These are phyloP conservation scores for Citeromyces hawaiiensis DNA, from an alignment of 1,139 yeast genomes.

Conservation along the genomic window DNA sequence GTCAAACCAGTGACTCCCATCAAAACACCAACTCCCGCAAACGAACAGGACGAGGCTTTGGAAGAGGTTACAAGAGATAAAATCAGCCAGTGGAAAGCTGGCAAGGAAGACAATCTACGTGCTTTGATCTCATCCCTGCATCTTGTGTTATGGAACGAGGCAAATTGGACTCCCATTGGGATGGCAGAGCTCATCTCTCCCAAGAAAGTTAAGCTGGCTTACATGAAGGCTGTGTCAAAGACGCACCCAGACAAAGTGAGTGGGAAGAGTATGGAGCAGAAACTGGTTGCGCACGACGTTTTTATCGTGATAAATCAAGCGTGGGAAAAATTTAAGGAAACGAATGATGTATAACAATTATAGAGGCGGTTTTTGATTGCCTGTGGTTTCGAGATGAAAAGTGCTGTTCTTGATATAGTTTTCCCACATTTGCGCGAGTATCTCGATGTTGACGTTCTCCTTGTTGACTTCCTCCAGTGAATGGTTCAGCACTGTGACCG, in stretches of 20 bases:
- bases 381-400: slow-evolving; percentile 63
- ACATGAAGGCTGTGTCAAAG: slow-evolving; percentile 86
- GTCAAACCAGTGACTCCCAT: slow-evolving; percentile 21
- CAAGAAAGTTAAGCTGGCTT: slow-evolving; percentile 77
- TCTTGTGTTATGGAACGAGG: slow-evolving; percentile 44
- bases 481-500: slow-evolving; percentile 50
- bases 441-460: slow-evolving; percentile 58
- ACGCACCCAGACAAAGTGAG: slow-evolving; percentile 89
- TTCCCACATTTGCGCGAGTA: slow-evolving; percentile 74
- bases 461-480: slow-evolving; percentile 46
- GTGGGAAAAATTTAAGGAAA: slow-evolving; percentile 75
- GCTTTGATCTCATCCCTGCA: slow-evolving; percentile 60
- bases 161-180: slow-evolving; percentile 51
- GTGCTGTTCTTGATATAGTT: slow-evolving; percentile 61
- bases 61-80: slow-evolving; percentile 46
- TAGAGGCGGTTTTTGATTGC: slow-evolving; percentile 44
- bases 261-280: slow-evolving; percentile 46
- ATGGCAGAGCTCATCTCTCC: slow-evolving; percentile 74
- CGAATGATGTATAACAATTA: slow-evolving; percentile 27
- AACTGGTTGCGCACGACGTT: slow-evolving; percentile 78
- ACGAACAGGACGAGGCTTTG: slow-evolving; percentile 38
- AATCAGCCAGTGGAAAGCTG: slow-evolving; percentile 52
- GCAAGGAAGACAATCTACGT: slow-evolving; percentile 70
- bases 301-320: slow-evolving; percentile 76
- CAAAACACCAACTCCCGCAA: slow-evolving; percentile 30